Conservation (phyloP, 148 eudicot genomes). For the Camellia sinensis region DNA sequence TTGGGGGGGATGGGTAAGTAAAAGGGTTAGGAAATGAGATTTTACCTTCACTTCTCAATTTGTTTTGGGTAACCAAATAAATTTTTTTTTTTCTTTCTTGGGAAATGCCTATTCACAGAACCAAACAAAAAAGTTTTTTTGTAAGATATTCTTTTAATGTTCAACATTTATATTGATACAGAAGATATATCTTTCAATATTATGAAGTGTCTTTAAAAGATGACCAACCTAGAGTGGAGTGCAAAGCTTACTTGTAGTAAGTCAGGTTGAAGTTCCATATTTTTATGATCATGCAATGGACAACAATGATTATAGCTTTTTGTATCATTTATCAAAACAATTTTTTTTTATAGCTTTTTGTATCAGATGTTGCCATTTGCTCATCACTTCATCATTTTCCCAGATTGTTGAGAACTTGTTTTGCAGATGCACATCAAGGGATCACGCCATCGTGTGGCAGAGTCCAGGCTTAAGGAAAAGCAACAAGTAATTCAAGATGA, state of each 20-base stretch:
- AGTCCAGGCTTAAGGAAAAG: conserved; percentile 40
- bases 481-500: conserved; percentile 29
- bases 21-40: no score
- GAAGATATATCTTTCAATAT: neutral
- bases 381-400: neutral
- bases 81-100: no score
- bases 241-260: no score
- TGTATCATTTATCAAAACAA: no score
- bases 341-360: no score
- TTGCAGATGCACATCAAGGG: conserved; percentile 52
- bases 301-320: neutral
- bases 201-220: neutral
- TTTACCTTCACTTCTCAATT: no score
- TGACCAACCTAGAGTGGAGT: neutral
- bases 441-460: conserved; percentile 45
- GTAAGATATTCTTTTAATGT: neutral
- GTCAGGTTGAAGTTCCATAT: neutral
- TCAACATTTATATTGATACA: neutral
- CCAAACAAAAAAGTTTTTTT: neutral
- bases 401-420: neutral
- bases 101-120: neutral
- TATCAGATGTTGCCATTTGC: neutral
- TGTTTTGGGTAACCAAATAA: no score
- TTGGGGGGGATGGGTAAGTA: no score
- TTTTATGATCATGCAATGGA: neutral